Percentiles rank a stretch among this genome's conserved stretches.
Evolutionary conservation across 805 yeast genomes (phyloP).

Genomic region (Dipodascus geniculatus): DNA sequence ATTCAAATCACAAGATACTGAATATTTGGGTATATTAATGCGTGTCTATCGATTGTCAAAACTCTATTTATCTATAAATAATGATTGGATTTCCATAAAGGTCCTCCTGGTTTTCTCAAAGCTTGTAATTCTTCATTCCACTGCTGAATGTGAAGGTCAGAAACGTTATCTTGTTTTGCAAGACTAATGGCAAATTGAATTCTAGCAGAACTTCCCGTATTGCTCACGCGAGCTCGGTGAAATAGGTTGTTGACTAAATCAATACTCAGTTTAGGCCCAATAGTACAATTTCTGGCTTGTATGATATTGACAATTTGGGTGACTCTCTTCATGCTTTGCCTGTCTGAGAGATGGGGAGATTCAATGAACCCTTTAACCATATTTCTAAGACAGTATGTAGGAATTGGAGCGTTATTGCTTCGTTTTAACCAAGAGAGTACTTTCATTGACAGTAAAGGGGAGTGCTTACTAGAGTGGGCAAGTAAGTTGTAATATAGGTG

Average conservation of each 20-base stretch:
- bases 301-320: slow-evolving; percentile 13
- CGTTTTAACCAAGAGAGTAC: slow-evolving; percentile 17
- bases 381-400: slow-evolving; percentile 12
- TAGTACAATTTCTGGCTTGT: slow-evolving; percentile 5
- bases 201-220: slow-evolving; percentile 18
- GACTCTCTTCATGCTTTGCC: slow-evolving; percentile 16
- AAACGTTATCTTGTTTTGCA: slow-evolving; percentile 14
- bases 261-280: slow-evolving; percentile 6
- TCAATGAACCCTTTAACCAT: slow-evolving; percentile 16
- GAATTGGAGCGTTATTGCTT: slow-evolving; percentile 8
- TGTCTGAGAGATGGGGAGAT: slow-evolving; percentile 14
- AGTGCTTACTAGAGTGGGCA: slow-evolving; percentile 2
- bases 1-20: too few relatives aligned
- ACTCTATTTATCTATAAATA: background rate
- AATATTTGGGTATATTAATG: too few relatives aligned
- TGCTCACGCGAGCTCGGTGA: slow-evolving; percentile 10
- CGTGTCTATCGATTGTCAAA: background rate
- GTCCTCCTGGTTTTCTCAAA: background rate
- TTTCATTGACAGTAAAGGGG: slow-evolving; percentile 14
- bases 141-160: background rate
- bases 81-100: background rate
- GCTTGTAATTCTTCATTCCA: background rate
- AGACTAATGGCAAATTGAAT: slow-evolving; percentile 22
- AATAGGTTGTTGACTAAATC: slow-evolving; percentile 19
- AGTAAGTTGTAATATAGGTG: slow-evolving; percentile 1